phyloP scores from a whole-genome alignment of 108 stramenopile species.

The Skeletonema tropicum region DNA sequence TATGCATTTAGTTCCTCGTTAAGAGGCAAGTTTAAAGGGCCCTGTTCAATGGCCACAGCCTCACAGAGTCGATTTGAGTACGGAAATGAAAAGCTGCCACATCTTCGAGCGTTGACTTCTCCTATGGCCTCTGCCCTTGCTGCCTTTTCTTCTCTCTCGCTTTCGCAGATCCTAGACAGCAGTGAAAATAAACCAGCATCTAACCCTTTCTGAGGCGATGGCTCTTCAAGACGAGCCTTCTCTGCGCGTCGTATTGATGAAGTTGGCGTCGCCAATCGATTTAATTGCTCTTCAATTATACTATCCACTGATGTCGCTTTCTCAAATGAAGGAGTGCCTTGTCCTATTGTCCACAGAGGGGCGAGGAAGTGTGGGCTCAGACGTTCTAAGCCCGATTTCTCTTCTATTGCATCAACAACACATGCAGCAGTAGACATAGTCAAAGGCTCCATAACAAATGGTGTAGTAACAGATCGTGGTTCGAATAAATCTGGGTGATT shows the following conservation, averaged over 20 bases:
- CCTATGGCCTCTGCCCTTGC: slow-evolving; percentile 49
- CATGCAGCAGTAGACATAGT: slow-evolving; percentile 47
- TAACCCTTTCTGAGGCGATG: slow-evolving; percentile 19
- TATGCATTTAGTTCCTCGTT: slow-evolving; percentile 37
- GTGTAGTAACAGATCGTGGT: slow-evolving; percentile 91
- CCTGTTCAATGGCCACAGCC: slow-evolving; percentile 47
- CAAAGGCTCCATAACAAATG: slow-evolving; percentile 83
- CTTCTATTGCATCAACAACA: slow-evolving; percentile 49
- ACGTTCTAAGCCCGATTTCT: slow-evolving; percentile 37
- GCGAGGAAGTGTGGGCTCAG: slow-evolving; percentile 47
- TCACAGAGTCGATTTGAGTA: slow-evolving; percentile 46
- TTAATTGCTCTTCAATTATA: slow-evolving; percentile 46
- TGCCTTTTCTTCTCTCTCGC: slow-evolving; percentile 25
- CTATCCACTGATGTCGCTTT: slow-evolving; percentile 48
- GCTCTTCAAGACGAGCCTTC: slow-evolving; percentile 28
- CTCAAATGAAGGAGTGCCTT: slow-evolving; percentile 54
- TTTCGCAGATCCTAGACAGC: slow-evolving; percentile 40
- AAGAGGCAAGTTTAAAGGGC: slow-evolving; percentile 32
- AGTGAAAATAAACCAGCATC: slow-evolving; percentile 48
- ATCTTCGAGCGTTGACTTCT: slow-evolving; percentile 58
- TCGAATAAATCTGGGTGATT: slow-evolving; percentile 99
- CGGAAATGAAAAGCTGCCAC: slow-evolving; percentile 53
- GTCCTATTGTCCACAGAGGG: slow-evolving; percentile 69
- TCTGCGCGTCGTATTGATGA: slow-evolving; percentile 31
- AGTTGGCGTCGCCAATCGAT: slow-evolving; percentile 23